Evolutionary conservation across 1,284 basidiomycete genomes (phyloP), one percentile per base, ranked within the genome.

Genomic region (Cutaneotrichosporon mucoides): DNA sequence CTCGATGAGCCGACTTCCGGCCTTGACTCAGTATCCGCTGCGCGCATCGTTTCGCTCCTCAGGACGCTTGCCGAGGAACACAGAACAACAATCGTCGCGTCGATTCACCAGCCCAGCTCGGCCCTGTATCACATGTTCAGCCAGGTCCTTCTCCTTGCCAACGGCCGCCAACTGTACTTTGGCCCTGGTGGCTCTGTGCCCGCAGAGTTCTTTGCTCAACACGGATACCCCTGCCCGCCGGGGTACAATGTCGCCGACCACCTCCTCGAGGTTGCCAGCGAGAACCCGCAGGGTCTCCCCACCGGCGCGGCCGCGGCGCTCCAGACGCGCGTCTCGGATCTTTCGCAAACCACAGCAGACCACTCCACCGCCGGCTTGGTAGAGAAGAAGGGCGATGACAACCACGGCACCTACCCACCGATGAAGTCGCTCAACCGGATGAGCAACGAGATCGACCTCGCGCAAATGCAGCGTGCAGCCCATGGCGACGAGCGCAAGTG

Each of bases 211-310:
- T 89, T 94, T 59, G 81, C 81, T 1, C 59, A 71, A 53, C 71
- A 80, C 66, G 79, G 83, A 64, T 56, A 66, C 49, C 81, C 80
- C 16, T 85, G 84, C 60, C 83, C 82, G 10, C 80, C 84, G 45
- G 90, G 89, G 0, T 92, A 92, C 79, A 95, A 94, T 66, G 83
- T 93, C 13, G 92, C 92, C 0, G 92, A 96, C 73, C 88, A 91
- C 70, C 82, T 94, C 12, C 81, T 95, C 11, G 91, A 94, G 65
- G 82, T 94, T 51, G 90, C 91, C 0, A 88, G 84, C 66, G 85
- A 85, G 48, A 81, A 58, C 6, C 49, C 68, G 6, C 71, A 76
- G 45, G 77, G 76, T 37, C 84, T 35, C 81, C 83, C 46, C 8
- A 48, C 46, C 34, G 9, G 76, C 66, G 69, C 37, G 38, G 12